Base-by-base conservation (phyloP, 1,139 yeast genomes). In the Debaryomycetaceae sp. region DNA sequence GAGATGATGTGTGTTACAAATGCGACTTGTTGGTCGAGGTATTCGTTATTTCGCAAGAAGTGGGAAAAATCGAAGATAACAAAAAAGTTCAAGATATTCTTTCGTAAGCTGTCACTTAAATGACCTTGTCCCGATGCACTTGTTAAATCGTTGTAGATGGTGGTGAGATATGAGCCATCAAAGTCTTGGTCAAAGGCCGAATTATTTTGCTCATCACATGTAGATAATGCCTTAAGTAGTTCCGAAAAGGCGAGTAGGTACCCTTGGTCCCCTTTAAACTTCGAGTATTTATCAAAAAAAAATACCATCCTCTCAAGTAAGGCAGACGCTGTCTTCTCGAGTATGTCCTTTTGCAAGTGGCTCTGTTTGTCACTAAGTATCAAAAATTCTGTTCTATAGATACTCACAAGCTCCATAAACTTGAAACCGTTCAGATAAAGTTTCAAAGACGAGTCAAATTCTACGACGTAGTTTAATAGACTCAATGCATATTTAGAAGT, bases 321-420 rank as follows among this genome's bases (percentile, higher is more conserved):
- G 2, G 51, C 43, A 11, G 40, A 35, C 40, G 51, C 52, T 6
- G 59, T 52, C 35, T 50, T 49, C 6, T 47, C 48, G 13, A 56
- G 20, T 17, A 17, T 17, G 20, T 17, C 20, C 20, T 17, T 17
- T 17, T 17, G 34, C 27, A 33, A 23, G 5, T 11, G 30, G 3
- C 35, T 14, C n/a, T 6, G 9, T 24, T 24, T 20, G 13, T 62
- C 67, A 45, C 60, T 62, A 14, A 64, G 44, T 4, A 62, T 58
- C 31, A 66, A 54, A 42, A 66, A 66, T 7, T 63, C 38, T 14
- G 64, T 49, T n/a, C 71, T 52, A 46, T 55, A 63, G 5, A 58
- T 45, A 2, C 68, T 62, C 7, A 65, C 53, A 42, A 59, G 50
- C n/a, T 51, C 47, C 13, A 44, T 40, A 43, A 55, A 53, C n/a